phyloP scores from a whole-genome alignment of 2,329 filamentous ascomycete species.

The Pseudogymnoascus sp. region DNA sequence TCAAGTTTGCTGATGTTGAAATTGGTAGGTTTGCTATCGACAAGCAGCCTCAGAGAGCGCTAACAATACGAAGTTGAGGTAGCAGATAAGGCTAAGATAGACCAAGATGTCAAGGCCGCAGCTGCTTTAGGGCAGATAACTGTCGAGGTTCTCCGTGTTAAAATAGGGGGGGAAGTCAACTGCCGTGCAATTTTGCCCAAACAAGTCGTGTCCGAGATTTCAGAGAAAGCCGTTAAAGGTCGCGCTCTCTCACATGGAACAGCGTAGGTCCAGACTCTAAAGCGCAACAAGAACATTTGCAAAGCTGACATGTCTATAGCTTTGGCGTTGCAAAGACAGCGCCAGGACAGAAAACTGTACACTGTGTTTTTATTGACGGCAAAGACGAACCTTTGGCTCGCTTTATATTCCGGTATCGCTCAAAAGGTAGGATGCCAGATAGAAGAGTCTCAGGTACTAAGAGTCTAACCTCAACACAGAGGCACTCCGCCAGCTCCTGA shows the following conservation, averaged over 20 bases:
- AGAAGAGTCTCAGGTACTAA: not conserved
- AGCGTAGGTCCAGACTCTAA: not conserved
- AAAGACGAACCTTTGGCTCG: constrained; percentile 14
- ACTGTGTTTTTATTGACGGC: constrained; percentile 17
- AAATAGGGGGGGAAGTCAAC: not conserved
- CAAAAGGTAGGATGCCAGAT: constrained; percentile 14
- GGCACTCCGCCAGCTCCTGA: constrained; percentile 18
- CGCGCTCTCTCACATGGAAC: not conserved
- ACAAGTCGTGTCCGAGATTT: not conserved
- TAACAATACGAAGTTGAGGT: not conserved
- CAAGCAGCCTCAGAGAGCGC: not conserved
- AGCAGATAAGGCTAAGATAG: not conserved
- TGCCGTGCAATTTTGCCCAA: not conserved
- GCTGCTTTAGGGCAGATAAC: constrained; percentile 12
- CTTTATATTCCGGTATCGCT: constrained; percentile 25
- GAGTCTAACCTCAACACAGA: constrained; percentile 12
- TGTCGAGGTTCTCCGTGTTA: not conserved
- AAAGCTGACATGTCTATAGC: not conserved
- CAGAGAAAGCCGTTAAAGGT: not conserved
- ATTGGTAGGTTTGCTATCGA: not conserved
- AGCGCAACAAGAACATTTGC: not conserved
- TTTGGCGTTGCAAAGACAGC: not conserved
- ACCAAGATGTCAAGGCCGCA: not conserved
- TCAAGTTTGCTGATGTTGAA: not conserved
- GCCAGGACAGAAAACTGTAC: not conserved